Evolutionary conservation across 345 rosid species (phyloP).

Genomic region (Eutrema japonicum): DNA sequence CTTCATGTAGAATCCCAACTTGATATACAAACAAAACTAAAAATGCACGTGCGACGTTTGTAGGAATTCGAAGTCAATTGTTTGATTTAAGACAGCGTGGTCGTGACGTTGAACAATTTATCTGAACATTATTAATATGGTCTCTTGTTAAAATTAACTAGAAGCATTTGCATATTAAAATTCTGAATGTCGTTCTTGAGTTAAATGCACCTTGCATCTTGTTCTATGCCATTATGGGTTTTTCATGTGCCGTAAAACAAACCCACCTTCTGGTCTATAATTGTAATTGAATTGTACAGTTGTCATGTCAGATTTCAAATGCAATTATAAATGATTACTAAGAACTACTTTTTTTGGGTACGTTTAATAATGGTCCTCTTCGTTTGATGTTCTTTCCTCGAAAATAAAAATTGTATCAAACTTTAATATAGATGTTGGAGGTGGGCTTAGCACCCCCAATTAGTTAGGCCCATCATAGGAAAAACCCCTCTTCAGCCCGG

Average conservation of each 20-base stretch:
- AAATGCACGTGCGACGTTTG: constrained; percentile 37
- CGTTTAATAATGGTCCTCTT: constrained; percentile 14
- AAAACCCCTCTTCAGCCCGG: no score
- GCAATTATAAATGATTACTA: constrained; percentile 6
- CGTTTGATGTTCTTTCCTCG: constrained; percentile 16
- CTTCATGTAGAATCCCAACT: constrained; percentile 31
- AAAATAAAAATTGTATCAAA: constrained; percentile 5
- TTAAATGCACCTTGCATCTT: constrained; percentile 12
- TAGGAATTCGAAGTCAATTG: constrained; percentile 32
- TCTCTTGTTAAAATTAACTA: neutral
- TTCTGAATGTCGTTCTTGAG: neutral
- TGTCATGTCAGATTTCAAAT: constrained; percentile 14
- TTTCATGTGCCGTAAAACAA: neutral
- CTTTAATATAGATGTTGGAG: neutral
- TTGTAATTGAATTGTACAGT: neutral
- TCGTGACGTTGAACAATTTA: constrained; percentile 72
- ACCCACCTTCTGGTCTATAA: neutral
- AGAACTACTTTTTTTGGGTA: neutral
- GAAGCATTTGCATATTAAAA: neutral
- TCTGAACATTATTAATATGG: constrained; percentile 41
- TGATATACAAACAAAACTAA: neutral
- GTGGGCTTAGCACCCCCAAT: no score
- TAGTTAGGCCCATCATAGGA: no score
- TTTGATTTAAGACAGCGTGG: constrained; percentile 69
- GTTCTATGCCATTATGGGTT: no score